Conservation (phyloP, 1,139 yeast species). For the Saccharomyces hybrid region DNA sequence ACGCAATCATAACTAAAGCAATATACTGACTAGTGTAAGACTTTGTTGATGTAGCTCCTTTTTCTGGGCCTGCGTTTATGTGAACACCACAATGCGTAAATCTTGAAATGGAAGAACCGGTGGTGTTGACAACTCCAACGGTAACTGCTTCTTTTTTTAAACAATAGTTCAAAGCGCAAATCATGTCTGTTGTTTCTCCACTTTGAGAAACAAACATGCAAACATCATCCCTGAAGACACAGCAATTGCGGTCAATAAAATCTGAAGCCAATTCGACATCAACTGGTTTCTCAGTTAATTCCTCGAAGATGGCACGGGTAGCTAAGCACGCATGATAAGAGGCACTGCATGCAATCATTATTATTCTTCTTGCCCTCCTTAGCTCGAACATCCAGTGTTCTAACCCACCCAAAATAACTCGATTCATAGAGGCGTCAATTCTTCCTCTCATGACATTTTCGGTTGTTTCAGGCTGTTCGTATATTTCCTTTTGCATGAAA, state of each 20-base stretch:
- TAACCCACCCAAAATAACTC: constrained; percentile 83
- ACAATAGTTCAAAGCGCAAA: constrained; percentile 92
- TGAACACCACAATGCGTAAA: constrained; percentile 98
- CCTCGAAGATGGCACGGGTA: constrained; percentile 92
- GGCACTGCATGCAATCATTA: constrained; percentile 99
- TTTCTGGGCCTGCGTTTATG: constrained; percentile 98
- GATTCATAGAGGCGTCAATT: constrained; percentile 75
- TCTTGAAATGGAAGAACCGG: constrained; percentile 93
- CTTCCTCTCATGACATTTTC: constrained; percentile 99
- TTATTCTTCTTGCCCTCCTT: constrained; percentile 88
- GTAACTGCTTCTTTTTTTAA: constrained; percentile 95
- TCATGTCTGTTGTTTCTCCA: constrained; percentile 98
- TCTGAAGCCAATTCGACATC: constrained; percentile 95
- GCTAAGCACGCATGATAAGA: constrained; percentile 98
- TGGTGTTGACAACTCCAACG: constrained; percentile 90
- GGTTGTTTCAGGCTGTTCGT: constrained; percentile 97
- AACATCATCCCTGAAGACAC: constrained; percentile 96
- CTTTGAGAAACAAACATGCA: constrained; percentile 97
- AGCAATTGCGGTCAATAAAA: constrained; percentile 88
- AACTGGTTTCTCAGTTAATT: constrained; percentile 92
- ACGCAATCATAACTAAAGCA: constrained; percentile 94
- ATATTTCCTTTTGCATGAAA: constrained; percentile 98
- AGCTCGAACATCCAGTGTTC: constrained; percentile 78
- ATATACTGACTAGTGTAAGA: constrained; percentile 98
- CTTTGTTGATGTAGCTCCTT: constrained; percentile 97